Evolutionary conservation across 116 monocot genomes (phyloP).

Genomic region (Iris pallida): DNA sequence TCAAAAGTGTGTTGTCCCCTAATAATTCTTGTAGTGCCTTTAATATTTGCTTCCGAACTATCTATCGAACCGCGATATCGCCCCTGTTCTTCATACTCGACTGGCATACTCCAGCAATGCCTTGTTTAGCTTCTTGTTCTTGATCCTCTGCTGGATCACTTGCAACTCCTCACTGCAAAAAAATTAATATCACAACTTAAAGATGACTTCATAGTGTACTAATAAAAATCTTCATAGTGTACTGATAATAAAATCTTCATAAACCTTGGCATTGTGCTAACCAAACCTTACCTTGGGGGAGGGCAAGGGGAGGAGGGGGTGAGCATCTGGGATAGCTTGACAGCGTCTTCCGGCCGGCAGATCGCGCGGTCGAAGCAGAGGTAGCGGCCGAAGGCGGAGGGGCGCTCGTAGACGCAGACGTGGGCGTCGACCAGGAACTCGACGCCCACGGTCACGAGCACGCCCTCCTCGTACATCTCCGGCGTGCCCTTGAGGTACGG

Average conservation of each 20-base stretch:
- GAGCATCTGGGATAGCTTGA: conserved; percentile 52
- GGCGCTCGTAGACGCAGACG: conserved; percentile 55
- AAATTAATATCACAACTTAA: neutral
- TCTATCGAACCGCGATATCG: no score
- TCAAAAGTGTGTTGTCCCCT: no score
- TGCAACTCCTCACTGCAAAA: neutral
- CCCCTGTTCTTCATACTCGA: no score
- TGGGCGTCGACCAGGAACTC: conserved; percentile 68
- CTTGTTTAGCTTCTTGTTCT: conserved; percentile 58
- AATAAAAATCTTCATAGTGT: no score
- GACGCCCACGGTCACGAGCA: conserved; percentile 71
- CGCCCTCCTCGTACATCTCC: conserved; percentile 86
- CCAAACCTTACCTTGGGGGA: conserved; percentile 14
- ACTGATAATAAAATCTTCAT: no score
- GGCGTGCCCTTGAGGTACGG: conserved; percentile 73
- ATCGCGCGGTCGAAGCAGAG: conserved; percentile 73
- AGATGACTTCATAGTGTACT: no score
- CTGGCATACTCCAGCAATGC: conserved; percentile 38
- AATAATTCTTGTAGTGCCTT: no score
- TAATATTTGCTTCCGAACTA: no score
- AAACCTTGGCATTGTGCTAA: no score
- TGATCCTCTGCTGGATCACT: conserved; percentile 32
- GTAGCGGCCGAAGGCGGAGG: conserved; percentile 70
- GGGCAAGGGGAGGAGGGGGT: conserved; percentile 24
- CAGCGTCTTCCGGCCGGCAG: conserved; percentile 60